These are phyloP conservation scores for Suhomyces faveliae DNA, from an alignment of 805 yeast genomes.

Conservation along the genomic window DNA sequence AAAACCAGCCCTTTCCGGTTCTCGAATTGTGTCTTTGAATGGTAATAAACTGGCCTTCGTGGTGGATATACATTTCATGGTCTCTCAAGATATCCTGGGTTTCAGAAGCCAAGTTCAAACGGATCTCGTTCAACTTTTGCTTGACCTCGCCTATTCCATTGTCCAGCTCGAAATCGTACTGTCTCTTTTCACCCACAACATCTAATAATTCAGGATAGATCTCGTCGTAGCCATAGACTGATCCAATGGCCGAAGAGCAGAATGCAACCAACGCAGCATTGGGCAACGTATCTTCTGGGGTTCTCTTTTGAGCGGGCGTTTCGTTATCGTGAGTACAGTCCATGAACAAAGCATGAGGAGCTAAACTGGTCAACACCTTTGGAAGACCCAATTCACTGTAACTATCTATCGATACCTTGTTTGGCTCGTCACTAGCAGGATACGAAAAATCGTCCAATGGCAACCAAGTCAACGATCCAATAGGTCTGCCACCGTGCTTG, in stretches of 20 bases:
- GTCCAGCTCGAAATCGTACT: slow-evolving; percentile 50
- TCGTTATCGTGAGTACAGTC: slow-evolving; percentile 98
- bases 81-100: slow-evolving; percentile 52
- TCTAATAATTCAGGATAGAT: slow-evolving; percentile 79
- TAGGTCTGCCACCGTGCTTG: slow-evolving; percentile 92
- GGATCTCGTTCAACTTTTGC: slow-evolving; percentile 52
- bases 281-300: slow-evolving; percentile 91
- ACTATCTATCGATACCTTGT: slow-evolving; percentile 11
- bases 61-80: slow-evolving; percentile 92
- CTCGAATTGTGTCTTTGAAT: slow-evolving; percentile 81
- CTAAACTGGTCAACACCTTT: slow-evolving; percentile 57
- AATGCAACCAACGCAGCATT: slow-evolving; percentile 92
- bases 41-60: slow-evolving; percentile 88
- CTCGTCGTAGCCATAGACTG: slow-evolving; percentile 93
- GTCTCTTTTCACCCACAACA: slow-evolving; percentile 72
- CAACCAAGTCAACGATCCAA: slow-evolving; percentile 83
- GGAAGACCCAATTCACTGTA: slow-evolving; percentile 68
- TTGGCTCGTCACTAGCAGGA: slow-evolving; percentile 51
- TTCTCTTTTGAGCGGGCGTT: slow-evolving; percentile 82
- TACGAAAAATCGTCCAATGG: slow-evolving; percentile 75
- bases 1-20: slow-evolving; percentile 84
- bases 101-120: slow-evolving; percentile 55
- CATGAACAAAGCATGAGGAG: slow-evolving; percentile 95
- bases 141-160: slow-evolving; percentile 80
- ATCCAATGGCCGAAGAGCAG: slow-evolving; percentile 91